Conservation (phyloP, 345 rosid genomes). For the Eucalyptus erythrocorys region DNA sequence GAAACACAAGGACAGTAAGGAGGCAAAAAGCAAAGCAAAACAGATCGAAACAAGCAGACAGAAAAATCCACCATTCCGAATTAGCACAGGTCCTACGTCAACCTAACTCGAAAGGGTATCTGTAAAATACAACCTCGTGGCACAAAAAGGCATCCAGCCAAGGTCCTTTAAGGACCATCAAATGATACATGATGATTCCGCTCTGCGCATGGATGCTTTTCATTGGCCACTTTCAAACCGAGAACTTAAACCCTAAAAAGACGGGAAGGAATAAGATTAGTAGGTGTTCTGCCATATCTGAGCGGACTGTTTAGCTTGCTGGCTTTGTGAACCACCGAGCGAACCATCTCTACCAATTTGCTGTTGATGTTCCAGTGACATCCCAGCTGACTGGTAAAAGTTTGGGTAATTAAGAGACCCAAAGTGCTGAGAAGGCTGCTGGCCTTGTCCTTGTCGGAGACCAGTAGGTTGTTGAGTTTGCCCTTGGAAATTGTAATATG, state of each 20-base stretch:
- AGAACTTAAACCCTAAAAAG: slow-evolving; percentile 42
- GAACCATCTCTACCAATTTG: slow-evolving; percentile 74
- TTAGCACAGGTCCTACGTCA: slow-evolving; percentile 52
- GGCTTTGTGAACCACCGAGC: slow-evolving; percentile 57
- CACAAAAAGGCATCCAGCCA: slow-evolving; percentile 34
- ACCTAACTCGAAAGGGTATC: slow-evolving; percentile 18
- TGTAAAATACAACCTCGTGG: slow-evolving; percentile 41
- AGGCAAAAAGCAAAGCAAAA: not conserved
- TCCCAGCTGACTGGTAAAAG: slow-evolving; percentile 69
- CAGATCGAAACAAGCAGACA: not conserved
- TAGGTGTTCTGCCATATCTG: slow-evolving; percentile 95
- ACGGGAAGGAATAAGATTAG: slow-evolving; percentile 19
- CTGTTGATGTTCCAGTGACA: slow-evolving; percentile 82
- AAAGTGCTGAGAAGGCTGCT: slow-evolving; percentile 84
- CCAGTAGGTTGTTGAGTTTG: slow-evolving; percentile 78
- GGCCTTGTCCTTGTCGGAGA: slow-evolving; percentile 82
- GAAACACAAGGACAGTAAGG: not conserved
- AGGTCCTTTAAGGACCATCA: slow-evolving; percentile 11
- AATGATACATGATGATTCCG: not conserved
- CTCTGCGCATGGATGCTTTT: not conserved
- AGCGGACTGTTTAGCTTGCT: slow-evolving; percentile 75
- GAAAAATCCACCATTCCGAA: slow-evolving; percentile 4
- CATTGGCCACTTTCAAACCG: slow-evolving; percentile 15
- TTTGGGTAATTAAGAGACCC: slow-evolving; percentile 78
- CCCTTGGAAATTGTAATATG: slow-evolving; percentile 83